Evolutionary conservation across 108 stramenopile species (phyloP).

Genomic region (Nitzschia inconspicua): DNA sequence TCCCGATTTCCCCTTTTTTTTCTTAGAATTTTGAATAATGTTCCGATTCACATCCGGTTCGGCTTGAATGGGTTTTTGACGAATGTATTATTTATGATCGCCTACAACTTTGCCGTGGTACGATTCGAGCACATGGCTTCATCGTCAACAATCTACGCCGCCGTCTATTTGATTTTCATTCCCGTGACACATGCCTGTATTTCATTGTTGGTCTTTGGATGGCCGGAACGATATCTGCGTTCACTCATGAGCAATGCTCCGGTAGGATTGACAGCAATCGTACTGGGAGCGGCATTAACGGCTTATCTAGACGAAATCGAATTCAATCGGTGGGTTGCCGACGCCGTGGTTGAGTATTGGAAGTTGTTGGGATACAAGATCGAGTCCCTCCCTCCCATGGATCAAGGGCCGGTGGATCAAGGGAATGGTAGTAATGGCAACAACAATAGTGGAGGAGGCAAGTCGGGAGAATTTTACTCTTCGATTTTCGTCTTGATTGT

Average conservation of each 20-base stretch:
- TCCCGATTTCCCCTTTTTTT: background rate
- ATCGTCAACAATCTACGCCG: constrained; percentile 72
- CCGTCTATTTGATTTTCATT: constrained; percentile 73
- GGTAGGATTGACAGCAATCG: constrained; percentile 81
- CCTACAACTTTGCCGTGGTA: constrained; percentile 64
- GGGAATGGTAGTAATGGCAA: background rate
- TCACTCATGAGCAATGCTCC: constrained; percentile 74
- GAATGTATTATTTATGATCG: constrained; percentile 71
- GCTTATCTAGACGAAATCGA: constrained; percentile 65
- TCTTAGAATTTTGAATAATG: constrained; percentile 43
- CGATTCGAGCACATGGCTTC: constrained; percentile 45
- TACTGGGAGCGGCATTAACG: constrained; percentile 61
- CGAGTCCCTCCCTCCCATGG: background rate
- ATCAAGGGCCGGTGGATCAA: background rate
- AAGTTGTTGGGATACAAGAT: constrained; percentile 11
- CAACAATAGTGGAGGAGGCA: constrained; percentile 29
- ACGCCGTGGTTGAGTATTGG: constrained; percentile 20
- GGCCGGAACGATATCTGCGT: constrained; percentile 75
- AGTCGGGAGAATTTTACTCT: constrained; percentile 72
- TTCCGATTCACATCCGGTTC: constrained; percentile 78
- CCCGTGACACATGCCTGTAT: constrained; percentile 68
- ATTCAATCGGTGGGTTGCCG: constrained; percentile 50
- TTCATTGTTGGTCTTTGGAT: constrained; percentile 79
- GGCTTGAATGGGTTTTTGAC: constrained; percentile 63
- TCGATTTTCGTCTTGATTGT: constrained; percentile 72